These are phyloP conservation scores for Centrapalus pauciflorus DNA, from an alignment of 129 eudicot species.

Conservation along the genomic window DNA sequence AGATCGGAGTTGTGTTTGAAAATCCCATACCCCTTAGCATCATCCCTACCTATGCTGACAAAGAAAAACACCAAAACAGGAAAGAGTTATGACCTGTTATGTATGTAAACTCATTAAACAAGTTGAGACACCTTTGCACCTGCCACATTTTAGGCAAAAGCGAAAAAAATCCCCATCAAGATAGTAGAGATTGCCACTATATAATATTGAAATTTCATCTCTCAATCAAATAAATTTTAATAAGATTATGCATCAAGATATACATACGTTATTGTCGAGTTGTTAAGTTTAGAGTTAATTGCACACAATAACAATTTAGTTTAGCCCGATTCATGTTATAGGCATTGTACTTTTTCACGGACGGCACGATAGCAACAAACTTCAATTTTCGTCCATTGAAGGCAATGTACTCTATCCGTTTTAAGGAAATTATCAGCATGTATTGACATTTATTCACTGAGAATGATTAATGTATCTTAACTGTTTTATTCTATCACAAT, in stretches of 20 bases:
- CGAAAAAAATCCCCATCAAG: not conserved
- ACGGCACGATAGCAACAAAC: no score
- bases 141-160: not conserved
- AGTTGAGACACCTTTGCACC: not conserved
- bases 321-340: no score
- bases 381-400: no score
- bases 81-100: slow-evolving; percentile 17
- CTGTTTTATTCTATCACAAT: no score
- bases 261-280: not conserved
- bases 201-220: not conserved
- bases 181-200: not conserved
- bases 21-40: slow-evolving; percentile 98
- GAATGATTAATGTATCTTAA: no score
- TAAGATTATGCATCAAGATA: not conserved
- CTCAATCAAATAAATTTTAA: not conserved
- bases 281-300: not conserved
- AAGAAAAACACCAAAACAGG: slow-evolving; percentile 21
- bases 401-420: no score
- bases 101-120: not conserved
- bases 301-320: no score
- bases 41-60: slow-evolving; percentile 98
- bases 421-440: no score
- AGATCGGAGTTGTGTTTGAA: slow-evolving; percentile 64
- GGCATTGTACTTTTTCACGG: no score
- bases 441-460: no score